Evolutionary conservation across 768 basidiomycete species (phyloP), one percentile per base, ranked within the genome.

Genomic region (Leccinellum albellum): DNA sequence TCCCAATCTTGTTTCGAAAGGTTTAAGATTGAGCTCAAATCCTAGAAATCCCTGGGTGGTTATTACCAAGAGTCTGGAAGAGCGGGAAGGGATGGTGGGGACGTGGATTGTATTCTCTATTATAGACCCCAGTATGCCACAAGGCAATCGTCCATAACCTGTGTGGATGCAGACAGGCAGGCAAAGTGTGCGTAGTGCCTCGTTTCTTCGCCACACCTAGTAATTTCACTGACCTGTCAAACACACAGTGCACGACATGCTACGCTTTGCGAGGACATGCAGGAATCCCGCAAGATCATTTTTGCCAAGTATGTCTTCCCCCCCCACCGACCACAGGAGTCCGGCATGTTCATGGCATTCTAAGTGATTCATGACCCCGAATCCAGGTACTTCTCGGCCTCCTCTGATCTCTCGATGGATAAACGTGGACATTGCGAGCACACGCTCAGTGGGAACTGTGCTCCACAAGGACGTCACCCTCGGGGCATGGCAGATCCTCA

Each of bases 41-140:
- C 33, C 1, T 53, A 90, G 89, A 91, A 95, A 84, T 91, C 89
- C 1, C 70, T 96, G 31, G 94, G 95, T 61, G 89, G 91, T 0
- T 94, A 86, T 69, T 96, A 97, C 69, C 95, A 98, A 74, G 95
- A 98, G 68, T 90, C 91, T 4, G 96, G 96, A 3, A 85, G 96
- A 53, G 96, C 95, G 2, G 96, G 96, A 7, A 81, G 96, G 48
- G 95, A 98, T 65, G 94, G 95, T 9, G 78, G 82, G 55, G 86
- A 90, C 56, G 82, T 90, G 0, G 90, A 96, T 63, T 98, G 96
- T 66, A 73, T 97, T 1, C 73, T 97, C n/a, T 97, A 85, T 70
- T 93, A 89, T 70, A 84, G 90, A 7, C 82, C 87, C 0, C 87
- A 89, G 58, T 92, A 94, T 70, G 85, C 80, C 5, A 76, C 78